Evolutionary conservation across 768 basidiomycete genomes (phyloP), one percentile per base, ranked within the genome.

Genomic region (Coprinopsis cinerea): DNA sequence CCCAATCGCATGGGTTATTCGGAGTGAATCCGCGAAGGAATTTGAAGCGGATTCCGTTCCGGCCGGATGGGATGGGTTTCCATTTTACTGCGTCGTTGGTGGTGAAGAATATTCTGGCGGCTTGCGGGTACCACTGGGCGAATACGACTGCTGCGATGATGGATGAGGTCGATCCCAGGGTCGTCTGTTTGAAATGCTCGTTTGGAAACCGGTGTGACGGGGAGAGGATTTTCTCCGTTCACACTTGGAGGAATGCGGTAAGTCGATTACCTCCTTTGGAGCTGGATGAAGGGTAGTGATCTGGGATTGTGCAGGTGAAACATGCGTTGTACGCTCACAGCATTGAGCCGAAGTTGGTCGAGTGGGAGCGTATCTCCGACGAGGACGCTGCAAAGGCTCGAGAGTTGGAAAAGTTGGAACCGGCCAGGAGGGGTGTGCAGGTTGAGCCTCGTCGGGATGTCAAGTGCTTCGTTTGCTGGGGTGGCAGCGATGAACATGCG

Each of bases 151-250:
- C 57, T 14, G 52, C 49, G 34, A 43, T 58, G 35, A 53, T 70
- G 57, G 69, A 72, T 48, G 27, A 54, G 23, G 20, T 59, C 13
- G 63, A 70, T 49, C 57, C 61, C 1, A 56, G 66, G 23, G 48
- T 72, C 22, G 61, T 66, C 13, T 72, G 70, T 54, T 47, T 70
- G 46, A 67, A 66, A 39, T 72, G 69, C 47, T 60, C 59, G 2
- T 64, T 58, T 53, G 69, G 69, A 2, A 48, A 48, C 6, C 59
- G 57, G 40, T 61, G 62, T 44, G 66, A 71, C 48, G 68, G 69
- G 18, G 10, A 39, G 9, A 39, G 37, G 37, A 10, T 7, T 7
- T 39, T 7, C 18, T 9, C 13, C 18, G 37, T 39, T 7, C 9
- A 9, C 9, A 39, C 6, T 39, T 39, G 37, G 37, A 39, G 37